A percentile compares a stretch with the other conserved stretches of the same genome.
Conservation (phyloP, 2,329 filamentous ascomycete species). For the Neopestalotiopsis sp. region DNA sequence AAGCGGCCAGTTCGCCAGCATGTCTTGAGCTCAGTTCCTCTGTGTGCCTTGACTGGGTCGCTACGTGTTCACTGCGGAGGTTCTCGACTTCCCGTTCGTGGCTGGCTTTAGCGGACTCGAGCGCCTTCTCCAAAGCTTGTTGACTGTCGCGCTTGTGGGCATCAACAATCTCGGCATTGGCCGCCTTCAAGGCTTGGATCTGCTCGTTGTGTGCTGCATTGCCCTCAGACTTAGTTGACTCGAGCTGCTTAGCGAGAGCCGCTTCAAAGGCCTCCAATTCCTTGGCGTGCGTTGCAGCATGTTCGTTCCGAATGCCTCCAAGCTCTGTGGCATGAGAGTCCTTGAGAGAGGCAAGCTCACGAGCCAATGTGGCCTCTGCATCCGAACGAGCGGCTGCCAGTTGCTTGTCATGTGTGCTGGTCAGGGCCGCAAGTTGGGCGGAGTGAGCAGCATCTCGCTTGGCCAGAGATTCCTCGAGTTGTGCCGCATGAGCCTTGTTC, state of each 20-base stretch:
- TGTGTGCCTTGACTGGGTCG: constrained; percentile 28
- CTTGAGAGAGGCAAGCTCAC: constrained; percentile 33
- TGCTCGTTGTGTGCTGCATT: constrained; percentile 13
- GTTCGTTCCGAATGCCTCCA: constrained; percentile 35
- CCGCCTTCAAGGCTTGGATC: constrained; percentile 29
- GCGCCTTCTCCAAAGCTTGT: constrained; percentile 9
- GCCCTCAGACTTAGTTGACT: constrained; percentile 35
- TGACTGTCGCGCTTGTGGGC: constrained; percentile 29
- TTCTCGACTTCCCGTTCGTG: constrained; percentile 25
- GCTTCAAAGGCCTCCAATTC: constrained; percentile 20
- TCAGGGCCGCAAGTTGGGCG: constrained; percentile 36
- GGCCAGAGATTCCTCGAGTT: constrained; percentile 33
- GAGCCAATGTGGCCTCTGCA: constrained; percentile 27
- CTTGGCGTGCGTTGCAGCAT: constrained; percentile 36
- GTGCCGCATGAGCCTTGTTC: constrained; percentile 33
- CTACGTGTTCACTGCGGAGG: constrained; percentile 31
- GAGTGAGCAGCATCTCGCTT: constrained; percentile 35
- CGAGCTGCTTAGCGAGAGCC: constrained; percentile 36
- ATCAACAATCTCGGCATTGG: constrained; percentile 11
- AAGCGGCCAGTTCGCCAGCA: constrained; percentile 27
- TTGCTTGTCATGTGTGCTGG: constrained; percentile 36
- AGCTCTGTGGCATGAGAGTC: constrained; percentile 34
- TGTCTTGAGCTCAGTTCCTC: constrained; percentile 30
- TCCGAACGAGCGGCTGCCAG: constrained; percentile 36
- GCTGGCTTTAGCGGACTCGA: background rate